Base-by-base conservation (phyloP, 2,329 filamentous ascomycete genomes). In the Trichoderma lentiforme region DNA sequence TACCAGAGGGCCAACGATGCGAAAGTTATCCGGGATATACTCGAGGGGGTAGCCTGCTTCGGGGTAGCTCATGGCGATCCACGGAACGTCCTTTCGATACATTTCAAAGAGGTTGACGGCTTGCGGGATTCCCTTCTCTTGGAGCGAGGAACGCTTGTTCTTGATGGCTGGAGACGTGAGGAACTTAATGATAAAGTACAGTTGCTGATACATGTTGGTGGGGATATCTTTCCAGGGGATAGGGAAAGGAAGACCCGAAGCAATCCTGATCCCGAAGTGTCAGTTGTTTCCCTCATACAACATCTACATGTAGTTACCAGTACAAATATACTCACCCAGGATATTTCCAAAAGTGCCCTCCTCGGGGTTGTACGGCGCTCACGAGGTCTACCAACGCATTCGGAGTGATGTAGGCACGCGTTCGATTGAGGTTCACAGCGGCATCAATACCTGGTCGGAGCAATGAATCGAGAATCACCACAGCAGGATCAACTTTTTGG, bases 1-100 rank as follows among this genome's bases (percentile, higher is more conserved):
- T 0, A 86, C 74, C 8, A 88, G 86, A 0, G 86, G 86, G 0
- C 86, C 85, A 56, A 83, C 73, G 12, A 69, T 57, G 5, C 73
- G 74, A 24, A 78, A 74, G 26, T 78, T 76, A 2, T 73, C 47
- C 0, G 81, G 79, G 6, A 83, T 78, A 15, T 30, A 62, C 3
- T 61, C 66, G 24, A 69, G 15, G 0, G 84, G 83, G 4, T 77
- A 61, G 14, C 72, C 73, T 26, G 76, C 78, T 7, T 76, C 79
- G 0, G 73, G 71, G 11, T 78, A 73, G 3, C 76, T 74, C 66
- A 75, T 76, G 5, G 76, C 72, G 12, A 81, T 76, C 74, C 75
- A 77, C 4, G 75, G 76, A 2, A 76, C 75, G 21, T 74, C 74
- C 1, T 73, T 73, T 82, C 68, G 7, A 24, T 76, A 72, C 15